Conservation (phyloP, 2,329 filamentous ascomycete genomes). For the Epichloe sibirici region DNA sequence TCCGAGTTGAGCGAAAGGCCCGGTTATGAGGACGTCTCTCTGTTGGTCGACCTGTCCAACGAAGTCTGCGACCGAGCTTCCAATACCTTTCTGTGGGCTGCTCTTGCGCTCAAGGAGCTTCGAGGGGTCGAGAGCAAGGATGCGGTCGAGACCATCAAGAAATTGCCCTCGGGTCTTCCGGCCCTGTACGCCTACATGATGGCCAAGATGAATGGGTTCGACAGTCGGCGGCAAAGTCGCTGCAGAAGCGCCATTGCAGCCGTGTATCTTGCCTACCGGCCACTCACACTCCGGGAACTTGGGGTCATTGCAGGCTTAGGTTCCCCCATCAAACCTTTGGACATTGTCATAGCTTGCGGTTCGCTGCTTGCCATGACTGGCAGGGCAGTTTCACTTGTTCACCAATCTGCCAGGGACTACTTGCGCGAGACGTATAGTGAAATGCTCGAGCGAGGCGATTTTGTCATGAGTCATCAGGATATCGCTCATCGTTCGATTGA, state of each 20-base stretch:
- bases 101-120: slow-evolving; percentile 7
- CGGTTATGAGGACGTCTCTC: slow-evolving; percentile 3
- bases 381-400: slow-evolving; percentile 23
- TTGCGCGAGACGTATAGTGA: slow-evolving; percentile 12
- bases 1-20: not conserved
- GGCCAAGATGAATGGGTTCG: slow-evolving; percentile 1
- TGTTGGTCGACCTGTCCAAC: slow-evolving; percentile 4
- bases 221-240: not conserved
- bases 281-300: slow-evolving; percentile 23
- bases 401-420: slow-evolving; percentile 33
- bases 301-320: slow-evolving; percentile 11
- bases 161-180: slow-evolving; percentile 4
- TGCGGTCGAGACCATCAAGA: slow-evolving; percentile 3
- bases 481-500: slow-evolving; percentile 24
- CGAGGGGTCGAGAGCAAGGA: slow-evolving; percentile 6
- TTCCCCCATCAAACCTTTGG: slow-evolving; percentile 8
- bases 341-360: slow-evolving; percentile 22
- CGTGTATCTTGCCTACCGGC: slow-evolving; percentile 19
- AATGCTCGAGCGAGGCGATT: slow-evolving; percentile 18
- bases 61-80: slow-evolving; percentile 6
- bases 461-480: slow-evolving; percentile 14
- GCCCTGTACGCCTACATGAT: slow-evolving; percentile 4
- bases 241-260: slow-evolving; percentile 8
- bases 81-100: slow-evolving; percentile 12
- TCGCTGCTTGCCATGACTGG: slow-evolving; percentile 23